Conservation (phyloP, 352 stramenopile genomes). For the Globisporangium iwayamae region DNA sequence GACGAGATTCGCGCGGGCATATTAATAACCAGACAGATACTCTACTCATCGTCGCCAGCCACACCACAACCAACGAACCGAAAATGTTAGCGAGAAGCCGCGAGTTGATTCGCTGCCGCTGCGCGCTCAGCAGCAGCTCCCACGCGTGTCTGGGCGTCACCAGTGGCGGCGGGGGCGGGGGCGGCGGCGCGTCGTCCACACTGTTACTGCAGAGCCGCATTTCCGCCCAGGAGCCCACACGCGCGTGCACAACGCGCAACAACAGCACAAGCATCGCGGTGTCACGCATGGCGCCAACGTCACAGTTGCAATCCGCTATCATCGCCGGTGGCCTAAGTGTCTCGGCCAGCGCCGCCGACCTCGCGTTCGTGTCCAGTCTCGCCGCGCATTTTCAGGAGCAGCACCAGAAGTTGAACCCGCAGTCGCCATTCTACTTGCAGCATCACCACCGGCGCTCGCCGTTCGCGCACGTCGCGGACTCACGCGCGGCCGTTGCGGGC, state of each 20-base stretch:
- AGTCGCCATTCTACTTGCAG: conserved; percentile 6
- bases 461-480: conserved; percentile 11
- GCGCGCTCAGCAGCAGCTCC: conserved; percentile 6
- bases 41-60: not conserved
- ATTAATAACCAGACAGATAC: conserved; percentile 4
- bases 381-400: conserved; percentile 15
- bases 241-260: conserved; percentile 8
- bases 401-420: not conserved
- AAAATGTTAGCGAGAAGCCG: conserved; percentile 7
- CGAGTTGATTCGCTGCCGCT: conserved; percentile 6
- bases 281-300: not conserved
- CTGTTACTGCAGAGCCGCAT: conserved; percentile 12
- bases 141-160: conserved; percentile 1
- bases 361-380: conserved; percentile 17
- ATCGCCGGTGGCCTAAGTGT: conserved; percentile 5
- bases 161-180: no score
- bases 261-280: conserved; percentile 13
- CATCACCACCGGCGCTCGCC: conserved; percentile 16
- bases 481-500: not conserved
- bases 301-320: not conserved
- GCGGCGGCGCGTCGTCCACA: not conserved
- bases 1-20: conserved; percentile 1
- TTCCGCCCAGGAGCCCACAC: conserved; percentile 8
- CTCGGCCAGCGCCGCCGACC: conserved; percentile 12
- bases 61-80: not conserved